Percentiles rank a stretch among this genome's conserved stretches.
phyloP scores from a whole-genome alignment of 805 yeast genomes.

The Starmerella bombi region DNA sequence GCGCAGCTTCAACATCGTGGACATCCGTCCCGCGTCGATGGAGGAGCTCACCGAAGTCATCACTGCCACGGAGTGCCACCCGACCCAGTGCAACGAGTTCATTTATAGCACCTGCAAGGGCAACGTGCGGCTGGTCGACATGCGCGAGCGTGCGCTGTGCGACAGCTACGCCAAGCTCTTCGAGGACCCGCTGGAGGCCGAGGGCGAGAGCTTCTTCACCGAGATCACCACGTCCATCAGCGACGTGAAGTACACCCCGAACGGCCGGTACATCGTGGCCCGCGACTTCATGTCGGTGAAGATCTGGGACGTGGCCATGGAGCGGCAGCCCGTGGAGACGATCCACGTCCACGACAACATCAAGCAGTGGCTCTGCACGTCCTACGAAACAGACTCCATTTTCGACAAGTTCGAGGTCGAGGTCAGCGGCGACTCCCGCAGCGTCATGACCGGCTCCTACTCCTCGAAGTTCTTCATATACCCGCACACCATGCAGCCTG shows the following conservation, averaged over 20 bases:
- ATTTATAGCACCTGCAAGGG: slow-evolving; percentile 95
- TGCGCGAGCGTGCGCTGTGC: slow-evolving; percentile 91
- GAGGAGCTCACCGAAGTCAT: slow-evolving; percentile 97
- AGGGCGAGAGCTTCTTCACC: slow-evolving; percentile 87
- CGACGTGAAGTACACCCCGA: slow-evolving; percentile 80
- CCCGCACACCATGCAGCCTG: slow-evolving; percentile 47
- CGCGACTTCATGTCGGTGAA: slow-evolving; percentile 96
- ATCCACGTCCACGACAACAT: slow-evolving; percentile 92
- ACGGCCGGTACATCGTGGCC: slow-evolving; percentile 90
- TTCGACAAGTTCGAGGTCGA: slow-evolving; percentile 97
- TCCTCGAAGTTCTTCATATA: slow-evolving; percentile 94
- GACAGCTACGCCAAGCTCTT: slow-evolving; percentile 69
- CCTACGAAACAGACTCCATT: slow-evolving; percentile 96
- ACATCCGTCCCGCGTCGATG: slow-evolving; percentile 95
- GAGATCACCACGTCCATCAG: slow-evolving; percentile 91
- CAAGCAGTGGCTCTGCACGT: slow-evolving; percentile 85
- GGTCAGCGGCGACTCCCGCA: slow-evolving; percentile 81
- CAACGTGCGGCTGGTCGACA: slow-evolving; percentile 85
- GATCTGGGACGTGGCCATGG: slow-evolving; percentile 98
- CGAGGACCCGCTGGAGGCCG: slow-evolving; percentile 88
- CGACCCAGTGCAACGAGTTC: slow-evolving; percentile 77
- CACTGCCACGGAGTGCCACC: slow-evolving; percentile 94
- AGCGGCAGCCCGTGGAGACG: slow-evolving; percentile 83
- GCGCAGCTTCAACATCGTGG: slow-evolving; percentile 92
- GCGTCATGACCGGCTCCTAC: slow-evolving; percentile 94